Conservation (phyloP, 2,329 filamentous ascomycete species). For the Fusarium protoensiforme region DNA sequence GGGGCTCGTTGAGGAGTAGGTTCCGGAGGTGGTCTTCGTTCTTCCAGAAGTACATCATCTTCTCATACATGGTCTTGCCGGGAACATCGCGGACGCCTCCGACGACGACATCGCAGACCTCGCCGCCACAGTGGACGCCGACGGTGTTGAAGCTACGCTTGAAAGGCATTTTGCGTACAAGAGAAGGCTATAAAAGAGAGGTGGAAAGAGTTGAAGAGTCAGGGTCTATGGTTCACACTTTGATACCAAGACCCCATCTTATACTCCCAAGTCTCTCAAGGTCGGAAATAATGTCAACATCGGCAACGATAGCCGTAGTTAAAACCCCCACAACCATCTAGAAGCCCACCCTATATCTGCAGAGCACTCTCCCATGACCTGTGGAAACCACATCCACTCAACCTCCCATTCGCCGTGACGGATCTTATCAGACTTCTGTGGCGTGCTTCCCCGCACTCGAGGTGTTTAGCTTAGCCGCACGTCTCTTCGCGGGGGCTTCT, state of each 20-base stretch:
- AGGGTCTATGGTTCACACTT: neutral
- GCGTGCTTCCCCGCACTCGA: neutral
- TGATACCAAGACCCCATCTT: neutral
- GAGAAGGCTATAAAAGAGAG: fast-evolving
- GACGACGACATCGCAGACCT: slow-evolving; percentile 34
- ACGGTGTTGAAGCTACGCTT: slow-evolving; percentile 35
- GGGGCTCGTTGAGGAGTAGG: slow-evolving; percentile 28
- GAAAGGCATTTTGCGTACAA: slow-evolving; percentile 11
- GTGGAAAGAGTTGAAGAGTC: neutral
- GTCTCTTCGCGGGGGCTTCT: neutral
- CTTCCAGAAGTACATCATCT: slow-evolving; percentile 30
- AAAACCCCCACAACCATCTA: neutral
- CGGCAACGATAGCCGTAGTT: neutral
- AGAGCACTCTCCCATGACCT: neutral
- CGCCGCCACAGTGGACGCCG: slow-evolving; percentile 29
- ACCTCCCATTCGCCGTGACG: neutral
- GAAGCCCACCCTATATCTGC: neutral
- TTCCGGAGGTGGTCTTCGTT: slow-evolving; percentile 27
- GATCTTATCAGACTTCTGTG: neutral
- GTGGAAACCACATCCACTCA: neutral
- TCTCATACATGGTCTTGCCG: slow-evolving; percentile 31
- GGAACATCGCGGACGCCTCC: slow-evolving; percentile 31
- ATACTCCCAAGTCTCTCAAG: neutral
- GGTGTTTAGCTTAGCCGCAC: neutral
- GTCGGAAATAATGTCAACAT: neutral